Base-by-base conservation (phyloP, 306 rosid species). In the Cucumis hystrix region DNA sequence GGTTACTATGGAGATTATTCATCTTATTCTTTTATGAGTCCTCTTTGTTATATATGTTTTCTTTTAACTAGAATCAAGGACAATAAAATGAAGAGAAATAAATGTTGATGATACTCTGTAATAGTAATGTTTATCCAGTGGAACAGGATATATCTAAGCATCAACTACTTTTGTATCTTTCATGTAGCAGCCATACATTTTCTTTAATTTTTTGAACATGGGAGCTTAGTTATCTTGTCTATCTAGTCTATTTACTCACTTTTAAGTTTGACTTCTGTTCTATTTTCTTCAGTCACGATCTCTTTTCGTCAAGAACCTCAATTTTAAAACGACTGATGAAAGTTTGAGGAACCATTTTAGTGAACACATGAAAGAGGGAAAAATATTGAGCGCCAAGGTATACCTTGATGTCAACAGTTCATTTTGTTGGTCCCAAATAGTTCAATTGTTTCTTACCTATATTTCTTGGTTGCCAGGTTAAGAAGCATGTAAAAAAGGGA, bases 221-320 rank as follows among this genome's bases (percentile, higher is more conserved):
- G 10, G 39, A 72, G 28, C 76, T 16, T 72, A 72, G 45, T 72
- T 70, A 23, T 47, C 41, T 45, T 45, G 76, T 23, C 64, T 63
- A 17, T 75, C 56, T 43, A 62, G 41, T 70, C 41, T 71, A 51
- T 72, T 72, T 23, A 49, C 43, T 47, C 62, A 15, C 58, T 15
- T 62, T 47, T 47, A 47, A 47, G 52, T 47, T 47, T 76, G 75
- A 59, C 77, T 67, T 78, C 70, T 66, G 57, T 78, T 56, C 62
- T 76, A 15, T 68, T 67, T n/a, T 83, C 73, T 89, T 77, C 86
- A 88, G 93, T 90, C 97, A 17, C 92, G 93, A 77, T 88, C 99
- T 69, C 84, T 95, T 74, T 95, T 84, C 83, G 97, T 95, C 88
- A 92, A 95, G 97, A 95, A 95, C 79, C 89, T 95, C 81, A 95